Evolutionary conservation across 176 grass and related monocot species (phyloP), one percentile per base, ranked within the genome.

Genomic region (Triticum turgidum): DNA sequence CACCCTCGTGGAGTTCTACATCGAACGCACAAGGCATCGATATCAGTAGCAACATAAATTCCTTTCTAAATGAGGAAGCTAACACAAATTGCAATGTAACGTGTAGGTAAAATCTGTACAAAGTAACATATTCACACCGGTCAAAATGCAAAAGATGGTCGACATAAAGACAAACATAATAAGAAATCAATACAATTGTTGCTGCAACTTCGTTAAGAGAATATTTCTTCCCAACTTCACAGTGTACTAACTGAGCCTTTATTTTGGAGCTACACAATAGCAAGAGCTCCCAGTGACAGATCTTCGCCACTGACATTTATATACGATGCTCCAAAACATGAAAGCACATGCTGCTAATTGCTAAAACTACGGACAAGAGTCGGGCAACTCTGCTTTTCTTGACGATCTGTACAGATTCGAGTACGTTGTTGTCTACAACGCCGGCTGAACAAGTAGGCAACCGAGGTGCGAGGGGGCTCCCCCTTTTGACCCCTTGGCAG

Each of bases 401-500:
- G 61, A 21, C 6, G 47, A 51, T 51, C 14, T 15, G 47, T 25
- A 64, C 61, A 25, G 24, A 64, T 64, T 27, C 22, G 22, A 64
- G 61, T 1, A 24, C 11, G 61, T 5, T 27, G 22, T 22, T 25
- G 22, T 27, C 22, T 1, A 8, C 80, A 11, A 35, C 33, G 7
- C 52, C 47, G 47, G 47, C 13, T 51, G 47, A 51, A 27, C 11
- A 47, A 47, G 45, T 9, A 47, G 45, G 45, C 45, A 47, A 47
- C 11, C 45, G 11, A 47, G 45, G 45, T 47, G 11, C 11, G 2
- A 47, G 11, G 45, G 45, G 45, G 4, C 45, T 47, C 45, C 44
- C 42, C 12, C 79, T 98, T 33, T 42, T 96, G 41, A 90, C 96
- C 18, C 94, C 96, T 25, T 92, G 96, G n/a, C 93, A 98, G 74